Evolutionary conservation across 2,329 filamentous ascomycete genomes (phyloP).

Genomic region (Nemania sp.): DNA sequence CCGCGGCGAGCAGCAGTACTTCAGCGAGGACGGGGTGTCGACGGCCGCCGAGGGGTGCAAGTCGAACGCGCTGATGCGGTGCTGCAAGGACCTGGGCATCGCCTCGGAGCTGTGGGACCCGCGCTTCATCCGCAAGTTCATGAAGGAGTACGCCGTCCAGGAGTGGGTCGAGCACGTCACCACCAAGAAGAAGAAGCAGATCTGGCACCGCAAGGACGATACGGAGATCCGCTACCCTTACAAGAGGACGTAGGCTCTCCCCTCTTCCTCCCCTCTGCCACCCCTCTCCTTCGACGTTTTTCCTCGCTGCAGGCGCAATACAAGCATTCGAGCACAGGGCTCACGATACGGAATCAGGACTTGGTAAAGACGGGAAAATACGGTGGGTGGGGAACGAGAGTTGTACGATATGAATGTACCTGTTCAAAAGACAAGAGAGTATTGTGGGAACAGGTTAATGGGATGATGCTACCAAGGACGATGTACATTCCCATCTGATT

Average conservation of each 20-base stretch:
- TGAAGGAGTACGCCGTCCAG: constrained; percentile 73
- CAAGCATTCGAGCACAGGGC: too few relatives aligned
- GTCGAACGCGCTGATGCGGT: constrained; percentile 95
- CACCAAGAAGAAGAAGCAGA: constrained; percentile 87
- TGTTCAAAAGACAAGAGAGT: background rate
- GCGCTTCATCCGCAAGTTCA: constrained; percentile 81
- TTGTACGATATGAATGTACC: constrained; percentile 19
- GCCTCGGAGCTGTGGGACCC: constrained; percentile 97
- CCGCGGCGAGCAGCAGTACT: constrained; percentile 93
- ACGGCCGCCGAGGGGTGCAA: constrained; percentile 97
- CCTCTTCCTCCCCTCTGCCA: background rate
- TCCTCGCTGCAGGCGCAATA: too few relatives aligned
- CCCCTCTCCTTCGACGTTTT: background rate
- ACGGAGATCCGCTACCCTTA: constrained; percentile 67
- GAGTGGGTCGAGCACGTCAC: constrained; percentile 85
- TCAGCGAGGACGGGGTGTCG: constrained; percentile 84
- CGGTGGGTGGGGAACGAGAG: background rate
- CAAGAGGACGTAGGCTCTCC: constrained; percentile 42
- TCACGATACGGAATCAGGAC: too few relatives aligned
- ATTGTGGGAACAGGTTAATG: background rate
- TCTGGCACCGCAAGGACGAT: constrained; percentile 85
- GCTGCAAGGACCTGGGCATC: constrained; percentile 96
- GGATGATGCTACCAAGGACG: constrained; percentile 8
- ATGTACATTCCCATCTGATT: constrained; percentile 16
- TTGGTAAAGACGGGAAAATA: background rate